phyloP scores from a whole-genome alignment of 768 basidiomycete genomes.

The Calocybe indica region DNA sequence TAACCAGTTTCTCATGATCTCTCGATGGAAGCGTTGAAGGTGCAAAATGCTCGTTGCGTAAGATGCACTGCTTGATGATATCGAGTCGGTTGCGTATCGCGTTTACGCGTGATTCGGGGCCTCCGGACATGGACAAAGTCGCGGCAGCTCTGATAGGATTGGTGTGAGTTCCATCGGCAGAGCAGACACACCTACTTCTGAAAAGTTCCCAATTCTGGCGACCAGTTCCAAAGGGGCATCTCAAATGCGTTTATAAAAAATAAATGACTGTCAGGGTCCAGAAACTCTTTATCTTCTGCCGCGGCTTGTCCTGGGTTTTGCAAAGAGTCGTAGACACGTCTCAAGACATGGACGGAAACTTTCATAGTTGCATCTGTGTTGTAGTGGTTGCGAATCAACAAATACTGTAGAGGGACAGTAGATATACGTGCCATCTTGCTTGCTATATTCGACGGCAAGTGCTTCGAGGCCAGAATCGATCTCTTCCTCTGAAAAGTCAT shows the following conservation, averaged over 20 bases:
- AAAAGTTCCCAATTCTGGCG: constrained; percentile 78
- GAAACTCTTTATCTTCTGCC: constrained; percentile 48
- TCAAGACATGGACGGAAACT: constrained; percentile 61
- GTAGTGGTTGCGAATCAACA: neutral
- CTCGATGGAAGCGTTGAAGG: constrained; percentile 90
- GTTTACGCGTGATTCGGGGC: constrained; percentile 74
- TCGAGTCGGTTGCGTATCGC: constrained; percentile 82
- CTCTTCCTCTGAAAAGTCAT: constrained; percentile 66
- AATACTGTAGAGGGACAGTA: neutral
- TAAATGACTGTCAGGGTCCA: constrained; percentile 80
- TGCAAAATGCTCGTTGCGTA: constrained; percentile 96
- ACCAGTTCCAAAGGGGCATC: constrained; percentile 95
- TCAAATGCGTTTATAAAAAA: constrained; percentile 87
- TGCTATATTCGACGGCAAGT: constrained; percentile 82
- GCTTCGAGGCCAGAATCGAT: constrained; percentile 73
- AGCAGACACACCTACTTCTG: constrained; percentile 54
- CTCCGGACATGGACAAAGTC: constrained; percentile 68
- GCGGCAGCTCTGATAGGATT: constrained; percentile 37
- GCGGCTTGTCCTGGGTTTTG: constrained; percentile 57
- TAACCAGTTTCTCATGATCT: constrained; percentile 83
- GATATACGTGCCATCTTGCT: constrained; percentile 65
- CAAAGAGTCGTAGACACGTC: constrained; percentile 68
- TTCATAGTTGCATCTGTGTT: constrained; percentile 74
- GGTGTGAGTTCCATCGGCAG: neutral
- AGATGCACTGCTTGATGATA: constrained; percentile 87